Conservation (phyloP, 2,329 filamentous ascomycete genomes). For the Microcera coccophila region DNA sequence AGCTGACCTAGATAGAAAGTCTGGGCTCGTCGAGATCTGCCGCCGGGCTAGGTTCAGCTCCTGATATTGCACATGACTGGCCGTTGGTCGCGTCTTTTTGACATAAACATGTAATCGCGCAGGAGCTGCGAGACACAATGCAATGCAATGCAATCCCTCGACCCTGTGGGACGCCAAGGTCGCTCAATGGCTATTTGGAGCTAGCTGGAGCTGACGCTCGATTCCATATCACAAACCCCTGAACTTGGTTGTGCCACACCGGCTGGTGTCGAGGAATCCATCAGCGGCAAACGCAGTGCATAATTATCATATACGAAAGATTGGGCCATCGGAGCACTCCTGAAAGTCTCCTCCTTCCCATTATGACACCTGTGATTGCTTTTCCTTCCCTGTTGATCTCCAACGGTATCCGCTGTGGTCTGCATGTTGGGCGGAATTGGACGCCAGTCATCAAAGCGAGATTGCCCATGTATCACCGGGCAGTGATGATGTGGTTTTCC, state of each 20-base stretch:
- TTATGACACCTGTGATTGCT: slow-evolving; percentile 2
- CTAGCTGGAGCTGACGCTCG: too few relatives aligned
- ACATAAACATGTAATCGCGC: neutral
- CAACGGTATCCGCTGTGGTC: slow-evolving; percentile 13
- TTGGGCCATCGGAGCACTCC: neutral
- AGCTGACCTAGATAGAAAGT: neutral
- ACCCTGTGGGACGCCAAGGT: too few relatives aligned
- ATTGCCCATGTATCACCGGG: slow-evolving; percentile 18
- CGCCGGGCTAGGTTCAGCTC: neutral
- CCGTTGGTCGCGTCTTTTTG: slow-evolving; percentile 11
- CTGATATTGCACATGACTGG: slow-evolving; percentile 10
- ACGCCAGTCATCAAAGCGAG: neutral
- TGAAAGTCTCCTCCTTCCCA: slow-evolving; percentile 13
- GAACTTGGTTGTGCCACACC: too few relatives aligned
- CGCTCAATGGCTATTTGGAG: too few relatives aligned
- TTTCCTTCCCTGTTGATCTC: slow-evolving; percentile 1
- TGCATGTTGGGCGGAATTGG: slow-evolving; percentile 11
- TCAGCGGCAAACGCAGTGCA: neutral
- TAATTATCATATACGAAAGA: neutral
- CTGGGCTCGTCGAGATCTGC: neutral
- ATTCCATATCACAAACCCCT: too few relatives aligned
- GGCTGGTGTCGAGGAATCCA: too few relatives aligned
- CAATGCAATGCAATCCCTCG: too few relatives aligned
- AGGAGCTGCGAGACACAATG: neutral
- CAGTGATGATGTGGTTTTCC: slow-evolving; percentile 1